Evolutionary conservation across 352 stramenopile species (phyloP), one percentile per base, ranked within the genome.

Genomic region (Phytophthora megakarya): DNA sequence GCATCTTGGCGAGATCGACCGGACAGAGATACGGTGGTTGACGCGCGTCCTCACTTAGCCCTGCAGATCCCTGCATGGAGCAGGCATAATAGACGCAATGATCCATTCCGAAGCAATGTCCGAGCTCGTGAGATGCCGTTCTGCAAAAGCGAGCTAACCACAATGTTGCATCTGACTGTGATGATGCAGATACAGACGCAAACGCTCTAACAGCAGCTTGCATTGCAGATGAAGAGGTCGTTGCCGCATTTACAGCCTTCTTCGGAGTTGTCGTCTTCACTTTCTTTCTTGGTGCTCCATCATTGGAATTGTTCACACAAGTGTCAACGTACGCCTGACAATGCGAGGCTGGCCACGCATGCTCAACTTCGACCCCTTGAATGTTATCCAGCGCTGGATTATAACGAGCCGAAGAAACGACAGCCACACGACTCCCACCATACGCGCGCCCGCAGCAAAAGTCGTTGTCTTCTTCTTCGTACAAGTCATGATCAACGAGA

Each of bases 41-140:
- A 1, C 61, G 61, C 6, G 47, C 46, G 21, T 70, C 61, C 40
- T 70, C 61, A 33, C 61, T 70, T 4, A 70, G n/a, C 2, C 61
- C 53, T n/a, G 61, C 46, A 5, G 61, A 65, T 15, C 61, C 61
- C 45, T 70, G 61, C 61, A 70, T 70, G 22, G 23, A 65, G 39
- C 61, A 70, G 9, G 61, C 61, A 28, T 61, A 70, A 21, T 70
- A 70, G 19, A 70, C 48, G 47, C 61, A 70, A 32, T 70, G 61
- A 51, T 70, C 61, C 33, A 70, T 70, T 26, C 61, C 53, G 13
- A 69, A 69, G 46, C 53, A 70, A 37, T 70, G 61, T 7, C 54
- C 61, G 32, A 70, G 61, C 15, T 70, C 61, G 22, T 70, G 61
- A 19, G 61, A 70, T 6, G 61, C 54, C 13, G 61, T 70, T 30